Base-by-base conservation (phyloP, 805 yeast genomes). In the Yarrowia porcina region DNA sequence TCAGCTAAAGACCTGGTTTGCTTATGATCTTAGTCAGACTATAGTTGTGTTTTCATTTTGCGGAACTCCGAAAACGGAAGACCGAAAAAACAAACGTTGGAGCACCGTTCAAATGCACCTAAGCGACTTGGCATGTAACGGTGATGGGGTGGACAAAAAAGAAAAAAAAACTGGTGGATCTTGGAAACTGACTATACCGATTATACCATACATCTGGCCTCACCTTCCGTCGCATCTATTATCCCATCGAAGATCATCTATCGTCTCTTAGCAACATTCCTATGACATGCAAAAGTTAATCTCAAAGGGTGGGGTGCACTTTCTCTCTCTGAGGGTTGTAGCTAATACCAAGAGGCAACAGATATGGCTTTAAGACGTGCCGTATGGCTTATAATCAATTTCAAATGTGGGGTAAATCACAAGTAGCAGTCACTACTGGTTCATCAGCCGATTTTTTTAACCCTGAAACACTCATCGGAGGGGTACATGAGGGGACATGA, bases 261-360 rank as follows among this genome's bases (percentile, higher is more conserved):
- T n/a, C 8, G 15, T 18, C 52, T 30, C 52, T 21, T 27, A 13
- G 25, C 52, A 27, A 42, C 50, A 45, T 45, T 45, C 50, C 50
- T 12, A 13, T 10, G n/a, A 9, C n/a, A 20, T n/a, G 28, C 4
- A 25, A 25, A 45, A 28, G 35, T 25, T 12, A 28, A 28, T 27
- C n/a, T 11, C 25, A 45, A 45, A 45, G 52, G 36, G 52, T 30
- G 52, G 52, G 36, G 52, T 45, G 36, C 52, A 28, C n/a, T n/a
- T n/a, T 25, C 8, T 25, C 28, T 5, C 36, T 28, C 23, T n/a
- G 25, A n/a, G 49, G 49, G 33, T 44, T 44, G 4, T 44, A 17
- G 49, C 33, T n/a, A 17, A n/a, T n/a, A n/a, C n/a, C n/a, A n/a
- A n/a, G n/a, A n/a, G n/a, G n/a, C n/a, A n/a, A n/a, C n/a, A n/a